Base-by-base conservation (phyloP, 345 rosid genomes). In the Bruguiera gymnorhiza region DNA sequence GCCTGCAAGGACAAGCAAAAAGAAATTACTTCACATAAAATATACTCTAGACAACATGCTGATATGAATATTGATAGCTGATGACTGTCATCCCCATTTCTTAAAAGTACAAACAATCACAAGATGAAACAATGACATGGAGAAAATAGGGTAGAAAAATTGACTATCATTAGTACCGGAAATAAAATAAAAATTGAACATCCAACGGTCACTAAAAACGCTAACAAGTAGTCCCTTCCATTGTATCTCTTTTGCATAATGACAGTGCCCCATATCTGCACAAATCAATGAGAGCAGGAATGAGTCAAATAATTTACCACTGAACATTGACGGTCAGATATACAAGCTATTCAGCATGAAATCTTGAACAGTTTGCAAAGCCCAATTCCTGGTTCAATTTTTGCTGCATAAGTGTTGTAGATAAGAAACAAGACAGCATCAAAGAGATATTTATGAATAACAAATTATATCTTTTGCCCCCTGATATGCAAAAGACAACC, bases 211-310 rank as follows among this genome's bases (percentile, higher is more conserved):
- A 94, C 99, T 26, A 94, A 74, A 70, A 95, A 88, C 67, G 98
- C 97, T 58, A 89, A 66, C 75, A 85, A 72, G 86, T 94, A 91
- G 81, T 94, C 97, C 57, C 81, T 84, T 32, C 93, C 96, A 69
- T 76, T 89, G 69, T 91, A 94, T 81, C 62, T 88, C 78, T 94
- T 94, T 82, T 92, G 97, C 98, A 94, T 91, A 9, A 91, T 94
- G 64, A 87, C 74, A 68, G 93, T 89, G 29, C 97, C 97, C 97
- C 98, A 91, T 2, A 77, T 64, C 81, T 77, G 74, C 37, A 32
- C 8, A 68, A 65, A 21, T 20, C 26, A 11, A 50, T 30, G 24
- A 10, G 23, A 74, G 19, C 1, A 57, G 18, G 26, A 58, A 39
- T 11, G 37, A 73, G 60, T 26, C 24, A 23, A 26, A 21, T 55